Evolutionary conservation across 352 stramenopile species (phyloP).

Genomic region (Pythium myriotylum): DNA sequence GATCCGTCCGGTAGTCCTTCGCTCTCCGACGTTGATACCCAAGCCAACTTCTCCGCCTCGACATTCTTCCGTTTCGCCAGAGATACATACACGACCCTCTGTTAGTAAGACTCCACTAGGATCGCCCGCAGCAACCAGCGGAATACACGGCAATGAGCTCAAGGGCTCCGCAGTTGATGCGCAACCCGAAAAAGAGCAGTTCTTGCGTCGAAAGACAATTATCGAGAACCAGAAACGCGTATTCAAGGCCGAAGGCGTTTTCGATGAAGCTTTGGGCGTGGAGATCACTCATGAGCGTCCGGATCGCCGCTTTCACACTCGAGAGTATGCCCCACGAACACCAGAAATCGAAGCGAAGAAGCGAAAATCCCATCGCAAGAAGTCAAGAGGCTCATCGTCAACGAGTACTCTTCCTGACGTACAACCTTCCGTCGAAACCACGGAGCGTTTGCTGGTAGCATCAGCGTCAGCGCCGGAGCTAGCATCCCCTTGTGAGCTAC

Average conservation of each 20-base stretch:
- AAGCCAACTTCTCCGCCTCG: conserved; percentile 23
- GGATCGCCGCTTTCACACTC: conserved; percentile 20
- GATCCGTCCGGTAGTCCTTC: conserved; percentile 11
- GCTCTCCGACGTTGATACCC: conserved; percentile 1
- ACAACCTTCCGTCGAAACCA: neutral
- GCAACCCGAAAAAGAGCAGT: conserved; percentile 50
- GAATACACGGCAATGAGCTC: conserved; percentile 10
- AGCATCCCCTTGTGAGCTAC: neutral
- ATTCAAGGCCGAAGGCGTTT: conserved; percentile 40
- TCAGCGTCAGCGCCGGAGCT: conserved; percentile 6
- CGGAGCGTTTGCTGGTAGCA: neutral
- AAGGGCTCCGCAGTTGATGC: neutral
- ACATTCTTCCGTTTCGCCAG: neutral
- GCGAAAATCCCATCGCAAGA: neutral
- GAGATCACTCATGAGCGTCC: conserved; percentile 65
- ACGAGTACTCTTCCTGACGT: neutral
- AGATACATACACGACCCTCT: neutral
- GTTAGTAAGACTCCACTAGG: neutral
- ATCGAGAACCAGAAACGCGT: conserved; percentile 37
- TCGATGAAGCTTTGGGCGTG: conserved; percentile 49
- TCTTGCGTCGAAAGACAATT: conserved; percentile 45
- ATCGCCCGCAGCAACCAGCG: neutral
- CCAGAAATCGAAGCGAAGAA: neutral
- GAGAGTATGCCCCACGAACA: conserved; percentile 12
- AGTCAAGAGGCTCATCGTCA: neutral